Evolutionary conservation across 257 asterid species (phyloP), one percentile per base, ranked within the genome.

Genomic region (Gentiana dahurica): DNA sequence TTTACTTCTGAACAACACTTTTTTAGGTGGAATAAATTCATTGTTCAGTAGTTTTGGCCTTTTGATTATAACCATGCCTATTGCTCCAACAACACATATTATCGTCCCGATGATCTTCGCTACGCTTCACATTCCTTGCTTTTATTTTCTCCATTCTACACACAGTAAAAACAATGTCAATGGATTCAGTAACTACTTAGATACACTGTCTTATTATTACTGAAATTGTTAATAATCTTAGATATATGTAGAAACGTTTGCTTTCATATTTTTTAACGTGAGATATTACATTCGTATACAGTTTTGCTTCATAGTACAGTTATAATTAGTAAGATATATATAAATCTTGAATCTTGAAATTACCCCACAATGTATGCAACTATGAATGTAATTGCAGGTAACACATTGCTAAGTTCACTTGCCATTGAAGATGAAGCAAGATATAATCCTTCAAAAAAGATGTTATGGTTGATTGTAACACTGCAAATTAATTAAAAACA

Each of bases 31-130:
- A 24, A 24, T 24, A 7, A 73, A 62, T 55, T 75, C 84, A 69
- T 66, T 55, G 60, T 89, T 79, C 8, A 86, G 80, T 47, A 89
- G 54, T 63, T 79, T 89, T 7, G 89, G 85, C 15, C 95, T 95
- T 83, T 83, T 83, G 7, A 79, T 13, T 50, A 83, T 51, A 54
- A 85, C 81, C 92, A 81, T 85, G 35, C 64, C 68, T 38, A 65
- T 66, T 6, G 97, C 95, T 35, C 94, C 95, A 36, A 62, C 58
- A 4, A 89, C 80, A 58, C 89, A 86, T 0, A 79, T 32, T 0
- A 76, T 4, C 10, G 97, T 79, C 4, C 95, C 97, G 1, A 65
- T 11, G 24, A 80, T 64, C 63, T 80, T 80, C 1, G 81, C 81
- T 4, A 69, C 8, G 46, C 89, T 81, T 78, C 91, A 79, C 56